Evolutionary conservation across 768 basidiomycete species (phyloP), one percentile per base, ranked within the genome.

Genomic region (Termitomyces sp.): DNA sequence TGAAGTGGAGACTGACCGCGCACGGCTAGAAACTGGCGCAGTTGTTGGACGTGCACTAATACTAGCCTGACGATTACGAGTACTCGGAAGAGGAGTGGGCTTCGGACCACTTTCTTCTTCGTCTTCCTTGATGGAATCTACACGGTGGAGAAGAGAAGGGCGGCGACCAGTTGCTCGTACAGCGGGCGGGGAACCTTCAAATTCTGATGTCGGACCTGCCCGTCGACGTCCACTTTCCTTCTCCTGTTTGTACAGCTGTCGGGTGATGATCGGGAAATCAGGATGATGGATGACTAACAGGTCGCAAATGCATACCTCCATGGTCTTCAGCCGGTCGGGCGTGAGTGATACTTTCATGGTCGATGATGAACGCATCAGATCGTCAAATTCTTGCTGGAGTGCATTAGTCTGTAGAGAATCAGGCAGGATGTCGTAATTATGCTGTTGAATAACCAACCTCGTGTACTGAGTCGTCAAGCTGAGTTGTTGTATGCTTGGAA

Each of bases 311-410:
- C 83, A 67, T 73, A 95, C 94, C 81, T 97, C 94, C 84, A 96
- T 95, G 51, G 86, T 92, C 68, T 86, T 90, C 57, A 98, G 77
- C 54, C 95, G 82, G 76, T 97, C 94, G 56, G 95, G 95, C 35
- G 95, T 98, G 61, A 97, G 80, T 43, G 94, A 96, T 65, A 98
- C 87, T 69, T 93, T 97, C 89, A 97, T 90, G 20, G 95, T 98
- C 57, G 88, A 80, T 59, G 88, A 84, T 58, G 91, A 93, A 52
- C 84, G 85, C 85, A 98, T 88, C 71, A 98, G 77, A 70, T 93
- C 86, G 71, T 98, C 95, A 70, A 98, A 98, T 69, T 96, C 91
- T 61, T 89, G 86, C 56, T 83, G 76, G 65, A 80, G 69, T 61
- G 75, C 68, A 67, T 81, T 70, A 67, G 85, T 82, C 84, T 89